Percentiles rank a stretch among this genome's conserved stretches.
phyloP scores from a whole-genome alignment of 495 filamentous ascomycete genomes.

The Penicillium goetzii region DNA sequence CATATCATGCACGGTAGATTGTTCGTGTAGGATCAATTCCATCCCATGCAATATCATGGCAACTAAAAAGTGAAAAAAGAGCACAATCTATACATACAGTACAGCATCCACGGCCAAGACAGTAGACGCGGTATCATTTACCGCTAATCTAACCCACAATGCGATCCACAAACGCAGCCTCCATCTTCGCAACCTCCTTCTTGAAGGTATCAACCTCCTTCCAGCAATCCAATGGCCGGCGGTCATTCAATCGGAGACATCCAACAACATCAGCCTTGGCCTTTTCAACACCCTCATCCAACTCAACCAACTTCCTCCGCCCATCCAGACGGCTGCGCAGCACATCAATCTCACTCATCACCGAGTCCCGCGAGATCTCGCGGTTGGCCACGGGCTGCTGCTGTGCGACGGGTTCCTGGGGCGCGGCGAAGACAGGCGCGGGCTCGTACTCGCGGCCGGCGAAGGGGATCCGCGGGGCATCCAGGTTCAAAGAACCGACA shows the following conservation, averaged over 20 bases:
- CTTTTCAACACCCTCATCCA: constrained; percentile 67
- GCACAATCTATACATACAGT: constrained; percentile 39
- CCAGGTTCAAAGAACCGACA: constrained; percentile 49
- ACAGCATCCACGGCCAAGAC: constrained; percentile 28
- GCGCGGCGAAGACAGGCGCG: constrained; percentile 25
- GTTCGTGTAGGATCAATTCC: constrained; percentile 24
- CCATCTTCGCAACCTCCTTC: constrained; percentile 79
- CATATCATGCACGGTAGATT: neutral
- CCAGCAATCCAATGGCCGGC: constrained; percentile 94
- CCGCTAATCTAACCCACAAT: constrained; percentile 59
- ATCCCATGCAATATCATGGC: constrained; percentile 28
- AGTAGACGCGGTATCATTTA: constrained; percentile 12
- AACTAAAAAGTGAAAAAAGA: constrained; percentile 25
- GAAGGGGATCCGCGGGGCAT: constrained; percentile 53
- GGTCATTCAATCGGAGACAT: constrained; percentile 84
- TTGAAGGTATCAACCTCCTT: constrained; percentile 90
- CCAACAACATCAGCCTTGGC: constrained; percentile 77
- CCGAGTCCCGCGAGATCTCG: constrained; percentile 55
- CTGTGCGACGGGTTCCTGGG: constrained; percentile 15
- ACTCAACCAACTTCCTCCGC: constrained; percentile 69
- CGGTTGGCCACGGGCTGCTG: constrained; percentile 37
- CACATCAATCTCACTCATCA: constrained; percentile 70
- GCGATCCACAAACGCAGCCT: constrained; percentile 84
- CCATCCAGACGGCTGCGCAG: constrained; percentile 74
- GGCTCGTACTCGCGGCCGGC: constrained; percentile 48